Conservation (phyloP, 495 filamentous ascomycete genomes). For the Penicillium bovifimosum region DNA sequence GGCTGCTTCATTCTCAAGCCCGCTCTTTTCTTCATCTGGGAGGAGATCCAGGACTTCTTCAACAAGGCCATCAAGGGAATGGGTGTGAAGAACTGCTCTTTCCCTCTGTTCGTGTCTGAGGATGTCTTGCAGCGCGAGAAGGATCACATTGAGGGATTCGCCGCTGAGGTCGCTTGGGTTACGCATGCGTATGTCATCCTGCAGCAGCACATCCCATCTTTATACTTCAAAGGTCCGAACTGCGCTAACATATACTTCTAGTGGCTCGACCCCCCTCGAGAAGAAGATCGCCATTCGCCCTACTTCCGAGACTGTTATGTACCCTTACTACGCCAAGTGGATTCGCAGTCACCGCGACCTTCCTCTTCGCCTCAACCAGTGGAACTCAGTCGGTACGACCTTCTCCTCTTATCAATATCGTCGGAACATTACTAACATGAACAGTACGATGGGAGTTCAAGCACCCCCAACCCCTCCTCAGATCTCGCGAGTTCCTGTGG, state of each 20-base stretch:
- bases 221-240: background rate
- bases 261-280: constrained; percentile 82
- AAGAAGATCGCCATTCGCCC: constrained; percentile 94
- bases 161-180: constrained; percentile 97
- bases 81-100: constrained; percentile 91
- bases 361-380: constrained; percentile 89
- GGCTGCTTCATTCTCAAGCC: constrained; percentile 92
- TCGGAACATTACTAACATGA: background rate
- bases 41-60: constrained; percentile 86
- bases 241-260: constrained; percentile 10
- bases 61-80: constrained; percentile 77
- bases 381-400: constrained; percentile 73
- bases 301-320: constrained; percentile 92
- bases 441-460: constrained; percentile 97
- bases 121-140: constrained; percentile 92
- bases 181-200: constrained; percentile 71
- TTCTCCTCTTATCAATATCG: background rate
- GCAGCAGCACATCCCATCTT: background rate
- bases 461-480: constrained; percentile 89
- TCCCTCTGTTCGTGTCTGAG: constrained; percentile 87
- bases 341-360: constrained; percentile 92
- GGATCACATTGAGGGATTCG: constrained; percentile 95
- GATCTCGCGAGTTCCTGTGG: constrained; percentile 94
- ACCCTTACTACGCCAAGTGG: constrained; percentile 94
- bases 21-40: constrained; percentile 86